Evolutionary conservation across 257 asterid genomes (phyloP).

Genomic region (Salvia splendens): DNA sequence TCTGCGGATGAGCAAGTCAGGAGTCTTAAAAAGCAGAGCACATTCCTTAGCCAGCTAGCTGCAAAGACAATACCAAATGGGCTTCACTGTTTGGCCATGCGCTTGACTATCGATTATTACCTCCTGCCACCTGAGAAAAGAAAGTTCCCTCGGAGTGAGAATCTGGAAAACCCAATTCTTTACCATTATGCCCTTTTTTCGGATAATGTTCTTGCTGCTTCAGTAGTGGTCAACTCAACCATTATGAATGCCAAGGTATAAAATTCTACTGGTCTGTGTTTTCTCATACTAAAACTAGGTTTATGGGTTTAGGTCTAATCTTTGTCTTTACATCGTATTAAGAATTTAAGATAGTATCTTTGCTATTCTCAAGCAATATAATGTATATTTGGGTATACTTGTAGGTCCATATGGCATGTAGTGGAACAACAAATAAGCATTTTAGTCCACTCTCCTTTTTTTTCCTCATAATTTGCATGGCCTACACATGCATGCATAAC

Average conservation of each 20-base stretch:
- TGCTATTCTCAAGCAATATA: not conserved
- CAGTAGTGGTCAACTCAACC: constrained; percentile 95
- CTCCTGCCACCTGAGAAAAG: constrained; percentile 86
- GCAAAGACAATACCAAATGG: constrained; percentile 98
- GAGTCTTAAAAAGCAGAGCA: constrained; percentile 95
- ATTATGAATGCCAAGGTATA: constrained; percentile 83
- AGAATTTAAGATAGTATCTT: not conserved
- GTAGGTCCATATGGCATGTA: constrained; percentile 14
- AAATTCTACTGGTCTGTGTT: constrained; percentile 1
- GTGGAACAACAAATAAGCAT: not conserved
- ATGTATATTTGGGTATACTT: constrained; percentile 12
- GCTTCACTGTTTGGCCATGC: constrained; percentile 91
- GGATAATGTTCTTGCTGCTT: constrained; percentile 97
- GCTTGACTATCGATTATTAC: constrained; percentile 85
- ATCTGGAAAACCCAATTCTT: constrained; percentile 80
- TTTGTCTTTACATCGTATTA: not conserved
- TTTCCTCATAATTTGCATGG: not conserved
- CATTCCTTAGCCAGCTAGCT: constrained; percentile 93
- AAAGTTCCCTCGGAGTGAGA: constrained; percentile 75
- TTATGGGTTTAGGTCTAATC: constrained; percentile 16
- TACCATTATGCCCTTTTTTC: constrained; percentile 96
- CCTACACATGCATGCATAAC: not conserved
- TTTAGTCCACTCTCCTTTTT: constrained; percentile 4
- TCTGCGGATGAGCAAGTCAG: constrained; percentile 98
- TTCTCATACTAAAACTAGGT: constrained; percentile 20